Evolutionary conservation across 1,284 basidiomycete genomes (phyloP), one percentile per base, ranked within the genome.

Genomic region (Xerocomus cyaneibrunnescens): DNA sequence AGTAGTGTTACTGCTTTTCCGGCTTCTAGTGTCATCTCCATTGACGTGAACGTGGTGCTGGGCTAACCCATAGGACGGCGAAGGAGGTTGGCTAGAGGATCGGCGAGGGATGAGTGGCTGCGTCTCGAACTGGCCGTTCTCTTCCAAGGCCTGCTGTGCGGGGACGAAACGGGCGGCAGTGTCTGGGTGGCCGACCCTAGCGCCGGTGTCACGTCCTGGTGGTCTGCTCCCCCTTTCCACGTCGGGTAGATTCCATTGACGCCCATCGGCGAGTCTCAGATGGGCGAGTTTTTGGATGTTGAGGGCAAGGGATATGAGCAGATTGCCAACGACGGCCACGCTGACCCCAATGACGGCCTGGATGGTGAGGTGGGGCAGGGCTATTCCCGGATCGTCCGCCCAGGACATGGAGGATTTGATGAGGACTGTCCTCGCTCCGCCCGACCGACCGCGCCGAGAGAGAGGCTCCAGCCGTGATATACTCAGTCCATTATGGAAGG

Each of bases 251-350:
- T 27, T 19, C n/a, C 52, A 50, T 51, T 61, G 61, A 16, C 68
- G 65, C 44, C 70, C 68, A 34, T 63, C 67, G 58, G 85, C 84
- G 22, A 92, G 75, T 31, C 88, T 79, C 61, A 80, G 79, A 72
- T 98, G 94, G 0, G 93, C 93, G 7, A 97, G 82, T 68, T 97
- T 97, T 72, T 97, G 94, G 36, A 91, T 75, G 66, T 94, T 94
- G 63, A 98, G 78, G 3, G 94, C 94, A 2, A 96, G 77, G 12
- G 89, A 91, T 58, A 98, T 95, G 56, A 97, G 81, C 6, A 95
- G 70, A 66, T 97, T 97, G 41, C 94, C 94, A 1, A 79, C 77
- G 46, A 96, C 81, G 5, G 94, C 89, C 45, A 95, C 84, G 12
- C 80, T 78, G 38, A 97, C 94, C 30, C 94, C 94, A 54, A 92